Percentiles rank a stretch among this genome's conserved stretches.
Conservation (phyloP, 75 land plant species). For the Picea sitchensis region DNA sequence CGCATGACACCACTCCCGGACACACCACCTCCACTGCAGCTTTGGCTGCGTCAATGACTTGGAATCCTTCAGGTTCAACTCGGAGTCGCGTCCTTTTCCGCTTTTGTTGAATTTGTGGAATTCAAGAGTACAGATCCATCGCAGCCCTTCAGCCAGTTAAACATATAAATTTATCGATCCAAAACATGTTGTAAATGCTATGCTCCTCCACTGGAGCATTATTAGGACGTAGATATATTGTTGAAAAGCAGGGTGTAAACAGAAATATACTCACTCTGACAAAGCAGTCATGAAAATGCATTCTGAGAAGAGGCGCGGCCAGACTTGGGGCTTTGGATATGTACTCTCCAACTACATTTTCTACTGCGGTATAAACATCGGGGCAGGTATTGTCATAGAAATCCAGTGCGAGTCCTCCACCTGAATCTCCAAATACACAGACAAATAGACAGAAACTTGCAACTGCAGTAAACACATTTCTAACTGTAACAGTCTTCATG, state of each 20-base stretch:
- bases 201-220: no score
- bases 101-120: slow-evolving; percentile 34
- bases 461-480: no score
- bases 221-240: no score
- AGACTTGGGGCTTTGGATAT: slow-evolving; percentile 33
- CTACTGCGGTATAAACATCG: slow-evolving; percentile 49
- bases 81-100: slow-evolving; percentile 42
- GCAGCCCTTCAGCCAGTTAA: slow-evolving; percentile 31
- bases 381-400: slow-evolving; percentile 65
- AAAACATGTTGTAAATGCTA: no score
- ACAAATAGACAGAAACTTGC: no score
- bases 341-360: slow-evolving; percentile 32
- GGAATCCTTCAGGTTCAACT: slow-evolving; percentile 48
- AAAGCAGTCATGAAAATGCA: slow-evolving; percentile 43
- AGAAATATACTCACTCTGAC: background rate
- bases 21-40: slow-evolving; percentile 40
- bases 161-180: background rate
- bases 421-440: no score
- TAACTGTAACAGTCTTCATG: no score
- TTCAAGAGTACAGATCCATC: slow-evolving; percentile 71
- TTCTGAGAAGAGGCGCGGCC: slow-evolving; percentile 22
- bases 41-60: slow-evolving; percentile 51
- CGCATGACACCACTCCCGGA: slow-evolving; percentile 71
- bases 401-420: slow-evolving; percentile 3
- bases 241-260: no score